Base-by-base conservation (phyloP, 768 basidiomycete genomes). In the Zangia roseola region DNA sequence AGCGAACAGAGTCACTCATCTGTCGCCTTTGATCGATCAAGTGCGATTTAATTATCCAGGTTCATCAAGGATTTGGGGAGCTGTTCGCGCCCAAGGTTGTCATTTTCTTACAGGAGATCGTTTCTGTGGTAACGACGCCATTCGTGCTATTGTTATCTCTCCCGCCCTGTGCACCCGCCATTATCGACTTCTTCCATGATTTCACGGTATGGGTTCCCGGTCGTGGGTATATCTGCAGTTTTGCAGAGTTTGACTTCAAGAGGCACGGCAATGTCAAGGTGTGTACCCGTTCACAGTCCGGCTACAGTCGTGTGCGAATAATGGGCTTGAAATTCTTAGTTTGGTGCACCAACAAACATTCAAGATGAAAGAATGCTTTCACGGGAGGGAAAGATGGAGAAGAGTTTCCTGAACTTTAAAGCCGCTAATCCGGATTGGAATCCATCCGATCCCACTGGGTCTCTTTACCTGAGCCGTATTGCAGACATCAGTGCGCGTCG, bases 311-410 rank as follows among this genome's bases (percentile, higher is more conserved):
- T 19, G 36, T 43, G 12, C 8, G 47, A 40, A 25, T 48, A 17
- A 53, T 10, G 16, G 6, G 23, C 12, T 44, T 55, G 17, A 35
- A 33, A 12, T n/a, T n/a, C n/a, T n/a, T 53, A 91, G 88, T 94
- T 91, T 59, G 92, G 92, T n/a, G 93, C 91, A 10, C 91, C 91
- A 1, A 76, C 81, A 4, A 70, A 74, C 33, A 79, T 77, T 8
- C 72, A 75, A 12, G 88, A 92, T 55, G 83, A 83, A 57, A 82
- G 82, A 50, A 85, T 88, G 76, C 76, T 88, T 59, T 91, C 89
- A 5, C 90, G 89, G 53, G 88, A 95, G 57, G 91, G 91, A 30
- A 99, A 99, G 78, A 97, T 99, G 94, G 97, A 99, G 76, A 97
- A 98, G 74, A 91, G 88, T 67, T 91, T 97, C 72, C 73, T 95